Conservation (phyloP, 75 land plant species). For the Selaginella moellendorffii region DNA sequence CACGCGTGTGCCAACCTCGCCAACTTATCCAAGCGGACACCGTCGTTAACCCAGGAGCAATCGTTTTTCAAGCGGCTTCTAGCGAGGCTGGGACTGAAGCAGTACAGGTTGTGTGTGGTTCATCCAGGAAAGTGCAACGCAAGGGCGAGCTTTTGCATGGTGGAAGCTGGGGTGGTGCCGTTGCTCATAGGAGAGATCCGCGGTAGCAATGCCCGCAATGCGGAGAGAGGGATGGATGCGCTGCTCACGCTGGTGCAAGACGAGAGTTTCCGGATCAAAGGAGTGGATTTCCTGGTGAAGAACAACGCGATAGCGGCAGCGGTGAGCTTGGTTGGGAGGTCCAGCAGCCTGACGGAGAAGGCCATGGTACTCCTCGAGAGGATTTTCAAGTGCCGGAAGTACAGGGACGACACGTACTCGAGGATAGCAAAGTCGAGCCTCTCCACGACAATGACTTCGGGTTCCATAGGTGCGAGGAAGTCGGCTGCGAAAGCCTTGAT, state of each 20-base stretch:
- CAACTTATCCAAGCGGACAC: slow-evolving; percentile 14
- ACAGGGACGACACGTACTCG: slow-evolving; percentile 14
- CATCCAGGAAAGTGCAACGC: slow-evolving; percentile 20
- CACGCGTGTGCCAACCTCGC: slow-evolving; percentile 7
- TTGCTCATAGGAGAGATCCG: slow-evolving; percentile 12
- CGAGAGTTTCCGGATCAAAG: too few species aligned
- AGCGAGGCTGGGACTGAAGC: slow-evolving; percentile 13
- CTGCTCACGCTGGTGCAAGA: slow-evolving; percentile 13
- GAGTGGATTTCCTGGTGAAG: slow-evolving; percentile 20
- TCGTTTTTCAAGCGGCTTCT: slow-evolving; percentile 9
- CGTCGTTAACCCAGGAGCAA: slow-evolving; percentile 11
- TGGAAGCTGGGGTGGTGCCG: slow-evolving; percentile 21
- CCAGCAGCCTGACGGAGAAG: slow-evolving; percentile 14
- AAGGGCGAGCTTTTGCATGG: slow-evolving; percentile 19
- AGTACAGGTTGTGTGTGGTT: slow-evolving; percentile 17
- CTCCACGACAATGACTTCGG: slow-evolving; percentile 19
- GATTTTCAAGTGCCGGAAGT: slow-evolving; percentile 14
- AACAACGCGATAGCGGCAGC: slow-evolving; percentile 5
- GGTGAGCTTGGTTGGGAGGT: slow-evolving; percentile 14
- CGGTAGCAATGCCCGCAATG: slow-evolving; percentile 4
- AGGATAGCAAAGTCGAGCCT: slow-evolving; percentile 12
- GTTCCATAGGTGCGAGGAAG: slow-evolving; percentile 11
- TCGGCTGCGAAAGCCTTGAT: slow-evolving; percentile 21
- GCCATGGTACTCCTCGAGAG: slow-evolving; percentile 20
- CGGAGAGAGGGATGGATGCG: slow-evolving; percentile 14